Percentiles rank a stretch among this genome's conserved stretches.
Conservation (phyloP, 768 basidiomycete genomes). For the Krasilnikovozyma curviuscula region DNA sequence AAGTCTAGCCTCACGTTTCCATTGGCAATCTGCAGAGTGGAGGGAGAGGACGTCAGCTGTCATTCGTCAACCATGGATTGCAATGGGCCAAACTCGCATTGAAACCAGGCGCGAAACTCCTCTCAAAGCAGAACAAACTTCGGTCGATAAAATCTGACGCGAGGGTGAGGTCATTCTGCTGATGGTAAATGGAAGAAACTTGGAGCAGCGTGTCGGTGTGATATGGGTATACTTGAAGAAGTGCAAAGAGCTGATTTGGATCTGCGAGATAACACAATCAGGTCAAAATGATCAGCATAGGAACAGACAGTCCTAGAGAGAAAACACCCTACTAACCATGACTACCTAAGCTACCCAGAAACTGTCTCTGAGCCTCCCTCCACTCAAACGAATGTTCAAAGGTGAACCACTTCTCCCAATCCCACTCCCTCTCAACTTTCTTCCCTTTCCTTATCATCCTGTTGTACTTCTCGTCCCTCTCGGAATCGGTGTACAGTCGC, state of each 20-base stretch:
- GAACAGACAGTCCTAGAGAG: not conserved
- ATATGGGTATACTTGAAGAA: conserved; percentile 64
- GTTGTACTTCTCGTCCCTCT: conserved; percentile 31
- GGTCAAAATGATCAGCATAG: conserved; percentile 41
- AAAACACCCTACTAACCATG: conserved; percentile 40
- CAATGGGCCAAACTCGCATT: too few relatives aligned
- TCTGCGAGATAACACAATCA: conserved; percentile 14
- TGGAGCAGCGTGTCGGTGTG: conserved; percentile 84
- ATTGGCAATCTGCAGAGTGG: too few relatives aligned
- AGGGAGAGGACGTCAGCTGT: too few relatives aligned
- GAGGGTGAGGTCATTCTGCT: conserved; percentile 49
- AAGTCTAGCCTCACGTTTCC: conserved; percentile 77
- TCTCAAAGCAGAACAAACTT: conserved; percentile 83
- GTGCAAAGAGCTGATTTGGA: conserved; percentile 39
- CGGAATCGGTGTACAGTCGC: conserved; percentile 38
- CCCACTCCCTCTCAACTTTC: conserved; percentile 19
- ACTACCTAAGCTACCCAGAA: conserved; percentile 58
- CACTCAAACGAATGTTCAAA: conserved; percentile 72
- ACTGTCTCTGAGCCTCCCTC: conserved; percentile 57
- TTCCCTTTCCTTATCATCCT: not conserved
- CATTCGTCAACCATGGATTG: too few relatives aligned
- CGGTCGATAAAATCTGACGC: conserved; percentile 78
- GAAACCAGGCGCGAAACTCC: conserved; percentile 69
- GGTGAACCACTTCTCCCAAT: conserved; percentile 68
- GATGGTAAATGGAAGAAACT: not conserved